Evolutionary conservation across 306 rosid genomes (phyloP).

Genomic region (Lotus japonicus): DNA sequence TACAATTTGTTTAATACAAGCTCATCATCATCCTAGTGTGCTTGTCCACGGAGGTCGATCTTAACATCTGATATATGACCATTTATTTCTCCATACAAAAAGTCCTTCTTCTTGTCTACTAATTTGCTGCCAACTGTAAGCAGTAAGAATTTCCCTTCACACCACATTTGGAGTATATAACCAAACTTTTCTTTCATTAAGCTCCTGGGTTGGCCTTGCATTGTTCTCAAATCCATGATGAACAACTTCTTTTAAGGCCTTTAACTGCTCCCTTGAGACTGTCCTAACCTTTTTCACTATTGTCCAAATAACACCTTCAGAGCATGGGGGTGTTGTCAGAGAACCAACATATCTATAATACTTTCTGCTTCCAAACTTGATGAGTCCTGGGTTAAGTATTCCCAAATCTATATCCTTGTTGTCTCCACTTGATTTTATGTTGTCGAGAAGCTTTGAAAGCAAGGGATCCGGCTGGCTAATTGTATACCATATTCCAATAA

Average conservation of each 20-base stretch:
- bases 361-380: conserved; percentile 48
- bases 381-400: conserved; percentile 36
- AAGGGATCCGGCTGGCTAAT: conserved; percentile 55
- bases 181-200: conserved; percentile 39
- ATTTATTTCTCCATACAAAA: too few relatives aligned
- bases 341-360: conserved; percentile 81
- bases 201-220: conserved; percentile 59
- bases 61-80: too few relatives aligned
- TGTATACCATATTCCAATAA: conserved; percentile 47
- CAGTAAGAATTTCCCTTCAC: background rate
- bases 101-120: background rate
- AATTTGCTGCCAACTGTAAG: background rate
- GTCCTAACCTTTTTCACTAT: conserved; percentile 59
- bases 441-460: conserved; percentile 45
- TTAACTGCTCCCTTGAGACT: conserved; percentile 55
- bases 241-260: conserved; percentile 42
- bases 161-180: conserved; percentile 20
- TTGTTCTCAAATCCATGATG: conserved; percentile 45
- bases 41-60: too few relatives aligned
- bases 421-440: conserved; percentile 30
- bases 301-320: conserved; percentile 78
- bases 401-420: conserved; percentile 52
- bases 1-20: background rate
- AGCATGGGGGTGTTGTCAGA: conserved; percentile 72
- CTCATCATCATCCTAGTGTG: background rate